phyloP scores from a whole-genome alignment of 129 eudicot species.

The Pittosporum tobira region DNA sequence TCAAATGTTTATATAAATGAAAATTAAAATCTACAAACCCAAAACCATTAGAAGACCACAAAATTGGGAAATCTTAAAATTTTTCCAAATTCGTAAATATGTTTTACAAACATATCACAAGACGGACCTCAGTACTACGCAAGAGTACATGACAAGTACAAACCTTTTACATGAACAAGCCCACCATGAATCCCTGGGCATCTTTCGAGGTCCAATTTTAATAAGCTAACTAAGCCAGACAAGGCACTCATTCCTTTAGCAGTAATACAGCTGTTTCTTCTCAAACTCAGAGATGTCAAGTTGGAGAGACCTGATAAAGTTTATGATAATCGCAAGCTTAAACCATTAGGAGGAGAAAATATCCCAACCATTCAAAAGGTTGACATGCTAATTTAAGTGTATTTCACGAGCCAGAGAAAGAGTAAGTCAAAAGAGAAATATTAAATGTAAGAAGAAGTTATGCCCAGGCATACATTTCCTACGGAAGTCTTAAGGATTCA shows the following conservation, averaged over 20 bases:
- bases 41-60: neutral
- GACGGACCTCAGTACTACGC: neutral
- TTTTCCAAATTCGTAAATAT: neutral
- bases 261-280: slow-evolving; percentile 54
- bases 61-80: neutral
- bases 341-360: neutral
- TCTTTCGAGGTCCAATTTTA: slow-evolving; percentile 76
- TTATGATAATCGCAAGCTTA: neutral
- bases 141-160: neutral
- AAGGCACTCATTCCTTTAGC: slow-evolving; percentile 65
- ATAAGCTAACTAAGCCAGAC: slow-evolving; percentile 49
- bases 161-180: slow-evolving; percentile 73
- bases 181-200: slow-evolving; percentile 82
- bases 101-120: neutral
- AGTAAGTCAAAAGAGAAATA: neutral
- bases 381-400: neutral
- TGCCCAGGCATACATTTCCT: neutral
- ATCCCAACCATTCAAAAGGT: neutral
- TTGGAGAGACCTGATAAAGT: slow-evolving; percentile 51
- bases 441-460: neutral
- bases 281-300: slow-evolving; percentile 57
- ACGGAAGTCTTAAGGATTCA: neutral
- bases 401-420: neutral
- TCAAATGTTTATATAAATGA: no score
- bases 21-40: neutral